A percentile compares a stretch with the other conserved stretches of the same genome.
These are phyloP conservation scores for Escovopsis sp. DNA, from an alignment of 2,329 filamentous ascomycete species.

Conservation along the genomic window DNA sequence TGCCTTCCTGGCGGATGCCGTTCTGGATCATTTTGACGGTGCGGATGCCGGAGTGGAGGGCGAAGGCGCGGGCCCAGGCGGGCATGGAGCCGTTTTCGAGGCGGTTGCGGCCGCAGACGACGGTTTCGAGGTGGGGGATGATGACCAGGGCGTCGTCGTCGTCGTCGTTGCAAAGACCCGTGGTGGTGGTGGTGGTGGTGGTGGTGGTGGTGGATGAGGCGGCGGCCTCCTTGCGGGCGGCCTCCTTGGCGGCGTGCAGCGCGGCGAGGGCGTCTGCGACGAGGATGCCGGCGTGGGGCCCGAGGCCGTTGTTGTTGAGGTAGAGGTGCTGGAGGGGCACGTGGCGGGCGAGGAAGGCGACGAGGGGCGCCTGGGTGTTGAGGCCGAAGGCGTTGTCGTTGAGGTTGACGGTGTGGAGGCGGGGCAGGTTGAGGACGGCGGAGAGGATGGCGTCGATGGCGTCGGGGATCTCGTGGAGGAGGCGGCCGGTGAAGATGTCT, in stretches of 20 bases:
- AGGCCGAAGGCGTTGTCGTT: slow-evolving; percentile 97
- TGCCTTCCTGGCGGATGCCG: slow-evolving; percentile 87
- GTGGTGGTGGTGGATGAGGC: too few species aligned
- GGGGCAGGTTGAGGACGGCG: slow-evolving; percentile 70
- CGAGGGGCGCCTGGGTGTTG: slow-evolving; percentile 83
- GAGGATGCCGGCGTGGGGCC: slow-evolving; percentile 75
- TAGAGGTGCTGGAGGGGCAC: slow-evolving; percentile 84
- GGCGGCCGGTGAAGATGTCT: slow-evolving; percentile 92
- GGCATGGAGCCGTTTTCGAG: slow-evolving; percentile 93
- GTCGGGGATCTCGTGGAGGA: slow-evolving; percentile 84
- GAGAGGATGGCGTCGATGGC: slow-evolving; percentile 75
- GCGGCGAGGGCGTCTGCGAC: slow-evolving; percentile 76
- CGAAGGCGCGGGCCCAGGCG: slow-evolving; percentile 81
- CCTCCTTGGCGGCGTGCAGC: slow-evolving; percentile 71
- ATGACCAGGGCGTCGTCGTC: too few species aligned
- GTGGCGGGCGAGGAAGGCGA: slow-evolving; percentile 80
- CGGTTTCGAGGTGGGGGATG: slow-evolving; percentile 83
- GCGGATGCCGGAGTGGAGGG: slow-evolving; percentile 66
- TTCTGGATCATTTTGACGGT: slow-evolving; percentile 97
- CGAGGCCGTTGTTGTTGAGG: slow-evolving; percentile 96
- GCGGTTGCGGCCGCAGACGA: slow-evolving; percentile 90
- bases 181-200: too few species aligned
- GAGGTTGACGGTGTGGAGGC: slow-evolving; percentile 82
- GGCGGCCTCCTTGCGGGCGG: slow-evolving; percentile 51
- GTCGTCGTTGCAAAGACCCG: too few species aligned